Evolutionary conservation across 2,329 filamentous ascomycete species (phyloP).

Genomic region (Penicillium sp.): DNA sequence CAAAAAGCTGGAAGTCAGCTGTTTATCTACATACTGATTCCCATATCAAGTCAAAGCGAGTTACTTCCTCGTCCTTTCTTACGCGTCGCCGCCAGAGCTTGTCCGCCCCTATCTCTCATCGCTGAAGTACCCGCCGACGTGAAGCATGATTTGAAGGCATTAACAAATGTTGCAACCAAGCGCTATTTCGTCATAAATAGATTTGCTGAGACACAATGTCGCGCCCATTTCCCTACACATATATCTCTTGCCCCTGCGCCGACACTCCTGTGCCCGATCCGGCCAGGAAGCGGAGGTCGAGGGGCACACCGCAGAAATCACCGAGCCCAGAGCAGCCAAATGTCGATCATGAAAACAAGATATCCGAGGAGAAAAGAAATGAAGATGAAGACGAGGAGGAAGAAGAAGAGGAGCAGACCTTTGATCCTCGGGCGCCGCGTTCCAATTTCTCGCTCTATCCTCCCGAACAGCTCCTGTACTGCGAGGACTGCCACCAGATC

Average conservation of each 20-base stretch:
- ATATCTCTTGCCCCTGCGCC: conserved; percentile 64
- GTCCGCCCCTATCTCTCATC: not conserved
- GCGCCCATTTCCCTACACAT: conserved; percentile 61
- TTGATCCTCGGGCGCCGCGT: conserved; percentile 79
- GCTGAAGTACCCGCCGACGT: conserved; percentile 2
- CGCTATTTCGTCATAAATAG: not conserved
- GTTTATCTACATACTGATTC: not conserved
- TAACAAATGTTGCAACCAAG: not conserved
- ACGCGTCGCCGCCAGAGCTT: not conserved
- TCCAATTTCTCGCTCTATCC: conserved; percentile 92
- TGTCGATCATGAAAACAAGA: conserved; percentile 2
- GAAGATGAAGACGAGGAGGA: conserved; percentile 49
- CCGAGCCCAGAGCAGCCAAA: conserved; percentile 21
- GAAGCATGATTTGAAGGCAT: conserved; percentile 21
- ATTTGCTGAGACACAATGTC: conserved; percentile 42
- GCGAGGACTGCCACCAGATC: conserved; percentile 95
- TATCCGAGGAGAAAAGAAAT: conserved; percentile 18
- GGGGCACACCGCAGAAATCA: conserved; percentile 34
- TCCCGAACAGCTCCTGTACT: conserved; percentile 90
- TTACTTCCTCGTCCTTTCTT: not conserved
- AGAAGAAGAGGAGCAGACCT: conserved; percentile 66
- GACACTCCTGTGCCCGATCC: conserved; percentile 46
- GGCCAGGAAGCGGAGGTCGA: conserved; percentile 38
- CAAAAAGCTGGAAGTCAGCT: not conserved
- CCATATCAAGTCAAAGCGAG: not conserved